Base-by-base conservation (phyloP, 176 grass and related monocot species). In the Chloris gayana region DNA sequence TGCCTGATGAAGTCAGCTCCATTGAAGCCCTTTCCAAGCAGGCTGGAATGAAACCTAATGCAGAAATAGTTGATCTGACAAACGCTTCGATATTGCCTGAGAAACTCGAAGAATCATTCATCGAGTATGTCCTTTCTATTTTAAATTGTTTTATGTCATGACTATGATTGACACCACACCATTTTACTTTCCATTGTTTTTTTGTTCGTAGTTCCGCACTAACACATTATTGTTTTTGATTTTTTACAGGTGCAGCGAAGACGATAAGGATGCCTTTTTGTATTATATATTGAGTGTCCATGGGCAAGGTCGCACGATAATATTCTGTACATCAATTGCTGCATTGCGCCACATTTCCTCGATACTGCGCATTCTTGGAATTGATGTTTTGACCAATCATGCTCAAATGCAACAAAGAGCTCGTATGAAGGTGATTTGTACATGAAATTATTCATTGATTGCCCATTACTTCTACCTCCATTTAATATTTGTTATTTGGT, bases 351-450 rank as follows among this genome's bases (percentile, higher is more conserved):
- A 92, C 58, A 74, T 88, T 72, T 90, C 93, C 82, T 89, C 93
- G 2, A 87, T 93, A 75, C 76, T 97, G 14, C 85, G 70, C 37
- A 71, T 64, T 67, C 85, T 97, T 84, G 80, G 77, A 82, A 84
- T 97, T 34, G 86, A 90, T 82, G 37, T 86, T 45, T 80, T 81
- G 82, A 97, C 88, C 74, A 91, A 93, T 90, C 93, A 97, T 88
- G 93, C 93, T 79, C 93, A 97, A 78, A 97, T 97, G 93, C 93
- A 97, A 88, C 93, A 97, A 80, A 90, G 93, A 73, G 93, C 93
- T 76, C 90, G 90, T 80, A 90, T 97, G 74, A 97, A 97, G 90
- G 93, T 97, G 72, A 61, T 29, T 27, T 58, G 64, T 57, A 54
- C 13, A 53, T 83, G 19, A 9, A 56, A n/a, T n/a, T 53, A 14